phyloP scores from a whole-genome alignment of 1,284 basidiomycete species.

The Sanghuangporus weigelae region DNA sequence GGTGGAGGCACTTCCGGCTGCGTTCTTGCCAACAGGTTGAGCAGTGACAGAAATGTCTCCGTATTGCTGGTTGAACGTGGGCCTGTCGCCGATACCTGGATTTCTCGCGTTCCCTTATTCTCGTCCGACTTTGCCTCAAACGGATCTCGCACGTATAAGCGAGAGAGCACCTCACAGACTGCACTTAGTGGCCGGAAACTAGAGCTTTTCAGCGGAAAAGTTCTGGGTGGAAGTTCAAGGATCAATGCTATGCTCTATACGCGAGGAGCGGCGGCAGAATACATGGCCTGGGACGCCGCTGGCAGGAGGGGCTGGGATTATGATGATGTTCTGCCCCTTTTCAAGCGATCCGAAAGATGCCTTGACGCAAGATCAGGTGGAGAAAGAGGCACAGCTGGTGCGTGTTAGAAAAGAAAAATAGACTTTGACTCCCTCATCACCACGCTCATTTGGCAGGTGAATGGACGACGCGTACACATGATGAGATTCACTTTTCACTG shows the following conservation, averaged over 20 bases:
- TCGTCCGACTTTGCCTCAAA: conserved; percentile 28
- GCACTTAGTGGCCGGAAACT: conserved; percentile 23
- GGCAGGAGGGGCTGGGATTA: conserved; percentile 35
- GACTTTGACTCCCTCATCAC: not conserved
- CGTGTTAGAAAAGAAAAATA: not conserved
- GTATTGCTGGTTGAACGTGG: conserved; percentile 34
- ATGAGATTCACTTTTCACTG: conserved; percentile 19
- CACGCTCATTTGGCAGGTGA: conserved; percentile 16
- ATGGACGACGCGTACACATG: conserved; percentile 19
- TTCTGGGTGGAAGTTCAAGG: conserved; percentile 37
- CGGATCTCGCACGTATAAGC: conserved; percentile 23
- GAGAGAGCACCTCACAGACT: conserved; percentile 21
- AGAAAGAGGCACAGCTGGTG: not conserved
- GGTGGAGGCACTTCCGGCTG: conserved; percentile 29
- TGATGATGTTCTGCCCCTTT: conserved; percentile 32
- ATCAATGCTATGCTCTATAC: conserved; percentile 40
- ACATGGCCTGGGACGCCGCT: conserved; percentile 31
- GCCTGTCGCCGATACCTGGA: conserved; percentile 29
- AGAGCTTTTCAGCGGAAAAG: conserved; percentile 33
- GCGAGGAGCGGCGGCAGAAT: conserved; percentile 33
- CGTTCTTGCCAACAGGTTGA: conserved; percentile 31
- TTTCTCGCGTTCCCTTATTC: conserved; percentile 31
- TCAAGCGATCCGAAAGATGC: conserved; percentile 27
- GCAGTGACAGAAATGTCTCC: conserved; percentile 22
- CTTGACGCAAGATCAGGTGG: not conserved